Conservation (phyloP, 2,329 filamentous ascomycete genomes). For the Cladosporium sp. region DNA sequence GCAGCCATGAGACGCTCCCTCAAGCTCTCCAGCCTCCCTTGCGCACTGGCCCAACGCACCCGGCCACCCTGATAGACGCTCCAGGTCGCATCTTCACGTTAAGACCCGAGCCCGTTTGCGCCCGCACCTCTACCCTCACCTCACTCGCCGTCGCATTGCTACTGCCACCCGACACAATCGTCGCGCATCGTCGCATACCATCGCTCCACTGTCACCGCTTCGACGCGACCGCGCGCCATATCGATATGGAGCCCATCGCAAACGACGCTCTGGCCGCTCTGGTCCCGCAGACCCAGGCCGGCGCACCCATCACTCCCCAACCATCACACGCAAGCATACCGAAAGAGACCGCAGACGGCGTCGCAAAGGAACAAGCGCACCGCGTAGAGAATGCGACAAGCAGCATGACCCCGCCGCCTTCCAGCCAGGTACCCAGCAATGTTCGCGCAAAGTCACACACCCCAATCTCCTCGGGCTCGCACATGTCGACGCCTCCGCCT, state of each 20-base stretch:
- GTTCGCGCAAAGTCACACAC: slow-evolving; percentile 38
- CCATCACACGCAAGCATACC: slow-evolving; percentile 38
- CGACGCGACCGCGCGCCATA: slow-evolving; percentile 10
- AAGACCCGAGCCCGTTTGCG: background rate
- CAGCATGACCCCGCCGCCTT: slow-evolving; percentile 61
- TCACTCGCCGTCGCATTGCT: background rate
- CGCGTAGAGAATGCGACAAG: slow-evolving; percentile 34
- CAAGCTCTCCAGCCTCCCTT: background rate
- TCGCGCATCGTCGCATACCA: slow-evolving; percentile 19
- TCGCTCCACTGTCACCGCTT: background rate
- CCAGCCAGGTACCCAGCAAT: slow-evolving; percentile 53
- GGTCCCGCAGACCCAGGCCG: slow-evolving; percentile 20
- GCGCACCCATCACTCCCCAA: slow-evolving; percentile 30
- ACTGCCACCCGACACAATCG: background rate
- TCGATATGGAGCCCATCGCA: slow-evolving; percentile 1
- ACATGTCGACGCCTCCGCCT: slow-evolving; percentile 52
- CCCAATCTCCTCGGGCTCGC: slow-evolving; percentile 52
- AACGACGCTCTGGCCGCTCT: slow-evolving; percentile 18
- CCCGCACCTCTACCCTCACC: background rate
- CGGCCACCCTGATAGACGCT: background rate
- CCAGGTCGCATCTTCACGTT: background rate
- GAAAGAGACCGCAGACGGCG: slow-evolving; percentile 43
- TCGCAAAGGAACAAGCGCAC: slow-evolving; percentile 23
- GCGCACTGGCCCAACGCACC: background rate
- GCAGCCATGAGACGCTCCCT: too few species aligned